Percentiles rank a stretch among this genome's conserved stretches.
Evolutionary conservation across 1,284 basidiomycete genomes (phyloP).

Genomic region (Uromyces viciae-fabae): DNA sequence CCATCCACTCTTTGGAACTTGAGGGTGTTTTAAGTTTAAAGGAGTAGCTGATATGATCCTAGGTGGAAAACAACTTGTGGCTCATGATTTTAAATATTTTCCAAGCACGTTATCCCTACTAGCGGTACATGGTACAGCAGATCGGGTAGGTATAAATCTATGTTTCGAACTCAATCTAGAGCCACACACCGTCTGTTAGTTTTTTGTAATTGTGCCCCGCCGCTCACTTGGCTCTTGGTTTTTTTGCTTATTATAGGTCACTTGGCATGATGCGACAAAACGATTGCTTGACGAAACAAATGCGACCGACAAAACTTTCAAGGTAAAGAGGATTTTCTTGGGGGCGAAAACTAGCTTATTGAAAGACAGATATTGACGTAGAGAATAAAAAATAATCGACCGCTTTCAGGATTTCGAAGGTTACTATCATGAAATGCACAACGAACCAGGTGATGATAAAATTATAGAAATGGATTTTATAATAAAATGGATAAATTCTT

Average conservation of each 20-base stretch:
- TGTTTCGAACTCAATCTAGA: not conserved
- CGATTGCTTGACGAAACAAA: constrained; percentile 48
- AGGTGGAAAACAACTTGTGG: constrained; percentile 52
- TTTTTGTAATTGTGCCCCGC: no score
- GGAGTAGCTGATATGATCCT: constrained; percentile 54
- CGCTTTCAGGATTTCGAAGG: constrained; percentile 49
- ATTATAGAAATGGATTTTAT: constrained; percentile 17
- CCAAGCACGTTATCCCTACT: constrained; percentile 54
- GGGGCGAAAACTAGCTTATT: no score
- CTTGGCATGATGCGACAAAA: constrained; percentile 20
- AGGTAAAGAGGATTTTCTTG: constrained; percentile 23
- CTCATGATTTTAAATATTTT: constrained; percentile 53
- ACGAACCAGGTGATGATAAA: constrained; percentile 53
- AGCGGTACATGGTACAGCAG: constrained; percentile 55
- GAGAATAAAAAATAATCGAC: not conserved
- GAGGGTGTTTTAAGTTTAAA: constrained; percentile 49
- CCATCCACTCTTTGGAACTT: not conserved
- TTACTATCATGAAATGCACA: constrained; percentile 52
- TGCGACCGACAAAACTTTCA: constrained; percentile 49
- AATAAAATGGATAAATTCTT: constrained; percentile 26
- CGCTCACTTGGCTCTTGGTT: not conserved
- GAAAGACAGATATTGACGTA: no score
- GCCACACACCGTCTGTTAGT: no score
- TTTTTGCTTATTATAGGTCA: constrained; percentile 13
- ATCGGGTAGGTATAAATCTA: constrained; percentile 50